Percentiles rank a stretch among this genome's conserved stretches.
Conservation (phyloP, 129 eudicot species). For the Gnaphalium uliginosum region DNA sequence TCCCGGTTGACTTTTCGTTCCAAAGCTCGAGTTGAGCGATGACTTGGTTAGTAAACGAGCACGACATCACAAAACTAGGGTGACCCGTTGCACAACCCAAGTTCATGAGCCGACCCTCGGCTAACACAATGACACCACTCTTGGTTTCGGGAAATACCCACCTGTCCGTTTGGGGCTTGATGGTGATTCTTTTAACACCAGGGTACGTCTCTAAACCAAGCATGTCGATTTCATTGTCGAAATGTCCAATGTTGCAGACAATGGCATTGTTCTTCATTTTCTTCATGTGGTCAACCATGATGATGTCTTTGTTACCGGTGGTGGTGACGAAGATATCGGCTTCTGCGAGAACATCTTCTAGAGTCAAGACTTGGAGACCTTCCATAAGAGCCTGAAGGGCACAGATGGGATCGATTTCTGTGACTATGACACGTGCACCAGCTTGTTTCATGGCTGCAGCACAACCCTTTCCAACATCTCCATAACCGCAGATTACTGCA, state of each 20-base stretch:
- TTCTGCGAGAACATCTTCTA: slow-evolving; percentile 44
- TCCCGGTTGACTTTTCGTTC: slow-evolving; percentile 42
- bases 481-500: slow-evolving; percentile 44
- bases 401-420: slow-evolving; percentile 58
- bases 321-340: slow-evolving; percentile 53
- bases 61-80: slow-evolving; percentile 59
- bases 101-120: slow-evolving; percentile 49
- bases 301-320: slow-evolving; percentile 55
- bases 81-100: slow-evolving; percentile 57
- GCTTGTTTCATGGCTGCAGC: slow-evolving; percentile 56
- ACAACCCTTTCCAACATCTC: slow-evolving; percentile 53
- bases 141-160: slow-evolving; percentile 50
- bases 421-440: slow-evolving; percentile 56
- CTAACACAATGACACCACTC: slow-evolving; percentile 34
- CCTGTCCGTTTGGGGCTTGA: slow-evolving; percentile 49
- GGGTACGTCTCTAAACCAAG: slow-evolving; percentile 45
- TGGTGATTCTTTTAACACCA: slow-evolving; percentile 44
- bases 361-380: slow-evolving; percentile 48
- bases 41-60: slow-evolving; percentile 54
- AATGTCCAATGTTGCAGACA: slow-evolving; percentile 55
- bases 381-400: slow-evolving; percentile 53
- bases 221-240: slow-evolving; percentile 57
- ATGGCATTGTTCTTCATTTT: slow-evolving; percentile 49
- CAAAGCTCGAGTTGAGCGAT: slow-evolving; percentile 54
- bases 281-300: slow-evolving; percentile 52